These are phyloP conservation scores for Colletotrichum graminicola DNA, from an alignment of 2,329 filamentous ascomycete genomes.

Conservation along the genomic window DNA sequence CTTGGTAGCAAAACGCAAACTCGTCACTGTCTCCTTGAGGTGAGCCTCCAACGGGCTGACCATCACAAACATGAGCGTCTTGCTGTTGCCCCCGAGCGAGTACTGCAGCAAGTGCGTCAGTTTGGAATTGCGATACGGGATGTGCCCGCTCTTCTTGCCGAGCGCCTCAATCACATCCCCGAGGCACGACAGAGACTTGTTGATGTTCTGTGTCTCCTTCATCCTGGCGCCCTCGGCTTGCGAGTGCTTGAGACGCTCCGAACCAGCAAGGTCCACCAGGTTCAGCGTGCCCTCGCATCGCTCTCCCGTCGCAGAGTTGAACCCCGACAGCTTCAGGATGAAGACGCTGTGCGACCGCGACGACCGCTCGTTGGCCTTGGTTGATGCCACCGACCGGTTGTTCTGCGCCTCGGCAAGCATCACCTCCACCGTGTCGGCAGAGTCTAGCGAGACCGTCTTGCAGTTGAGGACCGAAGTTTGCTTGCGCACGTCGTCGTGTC, in stretches of 20 bases:
- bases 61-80: conserved; percentile 99
- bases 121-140: conserved; percentile 97
- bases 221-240: conserved; percentile 87
- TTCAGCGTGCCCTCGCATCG: conserved; percentile 94
- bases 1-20: conserved; percentile 95
- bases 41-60: conserved; percentile 92
- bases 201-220: conserved; percentile 97
- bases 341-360: conserved; percentile 97
- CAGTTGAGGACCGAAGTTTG: conserved; percentile 87
- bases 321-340: conserved; percentile 82
- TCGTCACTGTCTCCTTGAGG: conserved; percentile 92
- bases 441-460: conserved; percentile 81
- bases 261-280: conserved; percentile 94
- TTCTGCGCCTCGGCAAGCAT: conserved; percentile 85
- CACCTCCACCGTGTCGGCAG: conserved; percentile 81
- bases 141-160: conserved; percentile 84
- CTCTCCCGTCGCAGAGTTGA: conserved; percentile 82
- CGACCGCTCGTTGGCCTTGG: conserved; percentile 96
- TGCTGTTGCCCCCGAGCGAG: conserved; percentile 92
- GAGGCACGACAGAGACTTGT: conserved; percentile 90
- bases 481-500: conserved; percentile 85
- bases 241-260: conserved; percentile 89
- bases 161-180: conserved; percentile 95
- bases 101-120: conserved; percentile 96
- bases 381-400: conserved; percentile 93